Percentiles rank a stretch among this genome's conserved stretches.
Conservation (phyloP, 192 early-diverging fungal species). For the Obelidium mucronatum region DNA sequence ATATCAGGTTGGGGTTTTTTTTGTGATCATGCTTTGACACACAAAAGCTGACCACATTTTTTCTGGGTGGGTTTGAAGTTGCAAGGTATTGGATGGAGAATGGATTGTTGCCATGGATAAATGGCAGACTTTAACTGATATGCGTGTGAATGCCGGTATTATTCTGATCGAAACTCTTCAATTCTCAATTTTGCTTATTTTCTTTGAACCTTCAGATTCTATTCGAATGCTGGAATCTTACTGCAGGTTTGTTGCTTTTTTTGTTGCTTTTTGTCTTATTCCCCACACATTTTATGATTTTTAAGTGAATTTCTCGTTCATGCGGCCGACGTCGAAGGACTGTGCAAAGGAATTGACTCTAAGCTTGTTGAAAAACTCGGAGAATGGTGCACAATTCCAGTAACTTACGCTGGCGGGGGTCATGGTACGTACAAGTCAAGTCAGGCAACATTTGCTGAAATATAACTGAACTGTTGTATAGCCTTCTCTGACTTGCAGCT, state of each 20-base stretch:
- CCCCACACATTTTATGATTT: no score
- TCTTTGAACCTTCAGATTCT: no score
- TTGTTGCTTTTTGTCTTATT: conserved; percentile 2
- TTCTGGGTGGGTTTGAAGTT: no score
- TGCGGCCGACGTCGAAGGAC: conserved; percentile 97
- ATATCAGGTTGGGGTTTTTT: conserved; percentile 69
- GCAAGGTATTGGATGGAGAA: conserved; percentile 67
- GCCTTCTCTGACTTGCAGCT: conserved; percentile 77
- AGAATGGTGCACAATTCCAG: conserved; percentile 85
- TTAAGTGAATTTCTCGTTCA: conserved; percentile 95
- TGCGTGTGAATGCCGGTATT: conserved; percentile 75
- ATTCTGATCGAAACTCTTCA: neutral
- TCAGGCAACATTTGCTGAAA: neutral
- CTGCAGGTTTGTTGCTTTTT: conserved; percentile 51
- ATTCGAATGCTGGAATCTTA: conserved; percentile 60
- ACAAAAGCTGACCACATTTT: neutral
- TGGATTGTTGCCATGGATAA: conserved; percentile 99
- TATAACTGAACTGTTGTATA: no score
- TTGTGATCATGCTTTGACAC: neutral
- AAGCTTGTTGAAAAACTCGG: conserved; percentile 83
- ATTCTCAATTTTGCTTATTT: neutral
- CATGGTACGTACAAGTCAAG: conserved; percentile 17
- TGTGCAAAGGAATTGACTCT: conserved; percentile 92
- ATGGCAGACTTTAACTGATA: conserved; percentile 96
- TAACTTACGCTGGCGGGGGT: conserved; percentile 95